These are phyloP conservation scores for Penicillium subrubescens DNA, from an alignment of 495 filamentous ascomycete genomes.

Conservation along the genomic window DNA sequence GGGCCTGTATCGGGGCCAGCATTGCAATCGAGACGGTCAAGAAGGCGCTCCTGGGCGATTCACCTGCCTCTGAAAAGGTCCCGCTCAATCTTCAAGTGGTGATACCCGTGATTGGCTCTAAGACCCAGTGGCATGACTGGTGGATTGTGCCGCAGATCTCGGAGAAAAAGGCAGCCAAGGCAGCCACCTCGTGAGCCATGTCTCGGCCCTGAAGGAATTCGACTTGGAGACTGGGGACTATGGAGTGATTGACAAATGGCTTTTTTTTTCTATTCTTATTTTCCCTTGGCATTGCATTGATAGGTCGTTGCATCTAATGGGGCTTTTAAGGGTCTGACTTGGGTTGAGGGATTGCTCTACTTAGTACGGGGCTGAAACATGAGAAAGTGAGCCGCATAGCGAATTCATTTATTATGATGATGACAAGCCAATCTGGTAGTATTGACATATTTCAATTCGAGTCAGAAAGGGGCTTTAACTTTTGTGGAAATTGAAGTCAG, in stretches of 20 bases:
- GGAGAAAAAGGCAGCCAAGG: slow-evolving; percentile 22
- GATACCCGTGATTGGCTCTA: slow-evolving; percentile 55
- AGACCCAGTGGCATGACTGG: slow-evolving; percentile 68
- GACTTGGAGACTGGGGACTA: not conserved
- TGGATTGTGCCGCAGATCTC: slow-evolving; percentile 74
- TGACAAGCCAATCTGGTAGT: not conserved
- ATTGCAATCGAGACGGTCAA: slow-evolving; percentile 62
- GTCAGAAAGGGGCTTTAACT: not conserved
- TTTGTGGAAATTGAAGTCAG: not conserved
- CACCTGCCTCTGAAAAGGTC: not conserved
- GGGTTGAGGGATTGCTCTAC: not conserved
- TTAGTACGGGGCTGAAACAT: not conserved
- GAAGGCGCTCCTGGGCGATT: slow-evolving; percentile 38
- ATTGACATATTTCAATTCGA: not conserved
- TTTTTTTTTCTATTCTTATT: not conserved
- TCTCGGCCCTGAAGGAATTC: not conserved
- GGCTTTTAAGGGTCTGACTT: not conserved
- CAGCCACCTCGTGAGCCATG: slow-evolving; percentile 5
- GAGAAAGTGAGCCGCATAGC: not conserved
- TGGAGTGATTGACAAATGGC: not conserved
- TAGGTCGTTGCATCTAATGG: not conserved
- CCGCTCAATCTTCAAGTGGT: slow-evolving; percentile 47
- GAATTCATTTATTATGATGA: slow-evolving; percentile 2
- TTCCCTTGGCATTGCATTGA: not conserved
- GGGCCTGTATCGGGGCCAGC: slow-evolving; percentile 66